Base-by-base conservation (phyloP, 345 rosid genomes). In the Eucalyptus coolabah region DNA sequence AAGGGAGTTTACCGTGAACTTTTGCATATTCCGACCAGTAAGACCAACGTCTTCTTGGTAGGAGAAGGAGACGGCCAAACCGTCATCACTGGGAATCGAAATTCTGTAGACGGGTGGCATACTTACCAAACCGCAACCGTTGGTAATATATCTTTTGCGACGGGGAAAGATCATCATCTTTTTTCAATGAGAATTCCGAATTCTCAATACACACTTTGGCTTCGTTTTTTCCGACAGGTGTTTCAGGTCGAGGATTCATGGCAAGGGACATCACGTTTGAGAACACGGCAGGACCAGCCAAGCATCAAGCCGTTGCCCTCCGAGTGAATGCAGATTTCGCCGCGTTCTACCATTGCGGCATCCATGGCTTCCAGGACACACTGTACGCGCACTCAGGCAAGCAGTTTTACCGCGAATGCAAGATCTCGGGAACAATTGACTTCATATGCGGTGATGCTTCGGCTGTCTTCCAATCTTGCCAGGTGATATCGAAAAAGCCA, bases 71-170 rank as follows among this genome's bases (percentile, higher is more conserved):
- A 87, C 49, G 94, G 94, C 87, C 92, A 87, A 88, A 96, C 99
- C 6, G 86, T 94, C 83, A 92, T 96, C 49, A 91, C 95, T 42
- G 97, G 97, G 2, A 93, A 86, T 60, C 90, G 97, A 89, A 96
- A 95, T 88, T 92, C 91, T 0, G 95, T 18, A 28, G 97, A 95
- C 91, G 97, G 96, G 34, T 95, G 97, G 96, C 96, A 96, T 87
- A 95, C 98, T 91, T 96, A 93, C 93, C 91, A 97, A 93, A 96
- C 98, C 88, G 99, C 99, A 44, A 96, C 96, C 86, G 91, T 96
- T 60, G 99, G 99, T 96, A 93, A 83, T 65, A 17, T 65, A 69
- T 51, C 37, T 13, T 34, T 44, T 50, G 42, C n/a, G 59, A 50
- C 47, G 19, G 12, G 16, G 87, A 37, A 45, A 30, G 32, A 50